These are phyloP conservation scores for Trypanosoma scelopori DNA, from an alignment of 208 protist genomes.

Conservation along the genomic window DNA sequence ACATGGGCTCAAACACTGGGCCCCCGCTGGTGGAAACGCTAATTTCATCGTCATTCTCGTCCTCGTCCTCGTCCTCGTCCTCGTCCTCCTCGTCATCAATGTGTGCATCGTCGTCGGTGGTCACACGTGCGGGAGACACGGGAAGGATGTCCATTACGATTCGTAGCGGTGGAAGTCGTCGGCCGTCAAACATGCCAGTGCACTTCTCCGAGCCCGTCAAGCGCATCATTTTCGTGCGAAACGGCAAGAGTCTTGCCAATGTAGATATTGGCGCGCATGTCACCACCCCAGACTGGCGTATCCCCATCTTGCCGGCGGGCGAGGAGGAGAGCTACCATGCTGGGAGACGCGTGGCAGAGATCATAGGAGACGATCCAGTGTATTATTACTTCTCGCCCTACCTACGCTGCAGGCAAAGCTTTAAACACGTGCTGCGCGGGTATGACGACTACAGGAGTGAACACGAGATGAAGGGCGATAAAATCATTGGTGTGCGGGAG, in stretches of 20 bases:
- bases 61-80: too few species aligned
- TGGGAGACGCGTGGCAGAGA: conserved; percentile 63
- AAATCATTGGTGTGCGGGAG: conserved; percentile 80
- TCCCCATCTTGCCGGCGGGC: conserved; percentile 78
- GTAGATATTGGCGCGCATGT: conserved; percentile 70
- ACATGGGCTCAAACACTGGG: not conserved
- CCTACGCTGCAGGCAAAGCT: conserved; percentile 74
- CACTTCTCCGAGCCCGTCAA: conserved; percentile 78
- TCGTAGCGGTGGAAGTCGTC: conserved; percentile 32
- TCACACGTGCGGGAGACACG: not conserved
- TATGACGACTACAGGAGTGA: conserved; percentile 49
- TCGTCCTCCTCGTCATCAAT: too few species aligned
- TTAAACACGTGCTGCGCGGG: conserved; percentile 74
- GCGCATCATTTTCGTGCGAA: conserved; percentile 88
- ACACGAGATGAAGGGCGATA: conserved; percentile 32
- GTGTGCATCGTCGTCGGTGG: not conserved
- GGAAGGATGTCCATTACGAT: conserved; percentile 68
- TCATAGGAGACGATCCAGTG: conserved; percentile 74
- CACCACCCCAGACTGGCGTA: conserved; percentile 87
- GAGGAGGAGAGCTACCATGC: conserved; percentile 58
- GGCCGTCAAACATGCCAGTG: conserved; percentile 1
- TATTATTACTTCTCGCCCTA: conserved; percentile 93
- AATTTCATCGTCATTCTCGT: not conserved
- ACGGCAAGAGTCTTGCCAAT: conserved; percentile 75
- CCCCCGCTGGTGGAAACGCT: not conserved